These are phyloP conservation scores for Pichia sp. DNA, from an alignment of 1,139 yeast genomes.

Conservation along the genomic window DNA sequence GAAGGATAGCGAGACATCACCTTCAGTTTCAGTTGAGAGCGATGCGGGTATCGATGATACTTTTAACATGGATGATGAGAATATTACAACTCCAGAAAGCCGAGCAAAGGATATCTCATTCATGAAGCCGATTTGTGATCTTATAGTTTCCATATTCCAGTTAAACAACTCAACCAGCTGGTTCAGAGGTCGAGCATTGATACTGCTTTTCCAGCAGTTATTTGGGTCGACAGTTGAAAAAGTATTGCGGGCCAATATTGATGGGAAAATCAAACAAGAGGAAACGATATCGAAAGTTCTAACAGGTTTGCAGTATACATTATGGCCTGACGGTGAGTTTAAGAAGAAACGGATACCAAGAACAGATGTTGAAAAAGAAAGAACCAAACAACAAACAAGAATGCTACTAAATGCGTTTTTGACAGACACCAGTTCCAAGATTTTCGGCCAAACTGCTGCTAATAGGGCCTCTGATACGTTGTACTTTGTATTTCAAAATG, in stretches of 20 bases:
- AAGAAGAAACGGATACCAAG: constrained; percentile 40
- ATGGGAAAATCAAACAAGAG: constrained; percentile 41
- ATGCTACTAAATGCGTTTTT: constrained; percentile 53
- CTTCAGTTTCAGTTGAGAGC: not conserved
- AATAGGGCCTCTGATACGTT: constrained; percentile 56
- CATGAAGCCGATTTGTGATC: constrained; percentile 78
- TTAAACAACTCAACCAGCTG: constrained; percentile 64
- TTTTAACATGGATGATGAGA: not conserved
- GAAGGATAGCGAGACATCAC: not conserved
- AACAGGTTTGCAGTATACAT: constrained; percentile 38
- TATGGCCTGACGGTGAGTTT: constrained; percentile 67
- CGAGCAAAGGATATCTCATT: constrained; percentile 38
- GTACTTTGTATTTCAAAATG: constrained; percentile 72
- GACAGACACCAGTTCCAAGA: constrained; percentile 63
- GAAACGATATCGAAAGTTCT: constrained; percentile 47
- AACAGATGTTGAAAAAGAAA: constrained; percentile 47
- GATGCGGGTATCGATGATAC: not conserved
- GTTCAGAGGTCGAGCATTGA: constrained; percentile 80
- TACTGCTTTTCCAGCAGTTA: constrained; percentile 77
- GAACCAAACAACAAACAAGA: constrained; percentile 57
- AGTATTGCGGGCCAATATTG: constrained; percentile 52
- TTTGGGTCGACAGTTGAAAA: constrained; percentile 87
- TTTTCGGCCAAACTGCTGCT: constrained; percentile 69
- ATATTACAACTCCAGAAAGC: constrained; percentile 16
- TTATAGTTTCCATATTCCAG: constrained; percentile 66